Evolutionary conservation across 305 asterid species (phyloP), one percentile per base, ranked within the genome.

Genomic region (Rubia balearica): DNA sequence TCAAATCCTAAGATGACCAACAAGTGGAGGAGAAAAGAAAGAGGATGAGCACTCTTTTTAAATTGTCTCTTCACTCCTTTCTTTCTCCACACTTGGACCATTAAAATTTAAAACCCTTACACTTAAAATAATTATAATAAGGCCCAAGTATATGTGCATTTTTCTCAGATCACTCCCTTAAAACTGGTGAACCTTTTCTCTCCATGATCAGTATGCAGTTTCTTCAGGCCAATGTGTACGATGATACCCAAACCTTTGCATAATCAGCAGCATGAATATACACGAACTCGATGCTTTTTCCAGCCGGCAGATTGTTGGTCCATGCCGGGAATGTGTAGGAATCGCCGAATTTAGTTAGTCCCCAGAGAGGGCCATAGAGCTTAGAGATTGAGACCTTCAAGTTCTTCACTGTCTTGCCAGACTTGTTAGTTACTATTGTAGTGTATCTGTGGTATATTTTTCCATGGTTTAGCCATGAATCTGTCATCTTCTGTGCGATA

Each of bases 351-450:
- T 86, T 90, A 42, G 88, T 83, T 5, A 95, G 96, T 68, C 99
- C 99, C 99, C 99, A 91, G 11, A 91, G 67, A 69, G 99, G 99
- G 51, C 99, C 99, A 24, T 85, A 90, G 70, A 95, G 97, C 82
- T 87, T 81, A 56, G 88, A 69, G 72, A 95, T 78, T 48, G 85
- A 79, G 59, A 95, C 78, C 81, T 88, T 90, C 80, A 95, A 74
- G 72, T 81, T 87, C 85, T 81, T 86, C 78, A 95, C 74, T 46
- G 86, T 90, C 84, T 87, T 88, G 24, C 85, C 72, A 27, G 99
- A 91, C 36, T 82, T 87, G 87, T 95, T 95, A 69, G 92, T 90
- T 21, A 95, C 71, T 41, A 77, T 83, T 46, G 88, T 74, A 0
- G 95, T 85, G 92, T 91, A 95, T 84, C 93, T 85, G 86, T 87